Evolutionary conservation across 768 basidiomycete genomes (phyloP).

Genomic region (Gyrodon lividus): DNA sequence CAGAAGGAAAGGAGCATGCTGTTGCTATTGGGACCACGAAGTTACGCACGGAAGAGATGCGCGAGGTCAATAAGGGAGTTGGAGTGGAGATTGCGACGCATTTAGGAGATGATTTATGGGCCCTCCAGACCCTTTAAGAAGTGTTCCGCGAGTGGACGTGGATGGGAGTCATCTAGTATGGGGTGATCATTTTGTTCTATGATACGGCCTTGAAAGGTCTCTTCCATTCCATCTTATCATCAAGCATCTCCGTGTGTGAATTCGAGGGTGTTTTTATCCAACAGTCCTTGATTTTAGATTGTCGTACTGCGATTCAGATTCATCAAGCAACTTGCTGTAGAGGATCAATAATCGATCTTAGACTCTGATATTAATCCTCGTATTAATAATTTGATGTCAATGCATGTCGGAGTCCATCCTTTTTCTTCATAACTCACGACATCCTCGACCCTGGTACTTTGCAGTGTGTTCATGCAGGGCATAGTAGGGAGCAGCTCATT

Average conservation of each 20-base stretch:
- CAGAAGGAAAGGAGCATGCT: slow-evolving; percentile 95
- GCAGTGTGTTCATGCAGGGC: slow-evolving; percentile 13
- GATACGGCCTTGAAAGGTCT: too few relatives aligned
- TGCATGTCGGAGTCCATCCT: neutral
- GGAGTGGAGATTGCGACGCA: slow-evolving; percentile 86
- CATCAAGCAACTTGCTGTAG: neutral
- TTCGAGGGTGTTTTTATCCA: neutral
- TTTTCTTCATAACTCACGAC: neutral
- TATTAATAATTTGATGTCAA: neutral
- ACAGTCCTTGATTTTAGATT: too few relatives aligned
- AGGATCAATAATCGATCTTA: neutral
- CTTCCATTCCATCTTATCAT: neutral
- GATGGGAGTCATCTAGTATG: neutral
- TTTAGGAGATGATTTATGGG: slow-evolving; percentile 90
- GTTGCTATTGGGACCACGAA: slow-evolving; percentile 84
- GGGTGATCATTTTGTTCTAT: too few relatives aligned
- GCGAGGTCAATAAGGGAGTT: slow-evolving; percentile 83
- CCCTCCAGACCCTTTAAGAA: slow-evolving; percentile 54
- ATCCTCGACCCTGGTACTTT: neutral
- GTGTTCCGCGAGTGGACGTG: neutral
- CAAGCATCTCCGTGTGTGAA: neutral
- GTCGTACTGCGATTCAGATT: too few relatives aligned
- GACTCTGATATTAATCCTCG: neutral
- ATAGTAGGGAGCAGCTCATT: slow-evolving; percentile 21
- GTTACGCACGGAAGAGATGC: slow-evolving; percentile 86